Evolutionary conservation across 257 asterid genomes (phyloP).

Genomic region (Ophiorrhiza pumila): DNA sequence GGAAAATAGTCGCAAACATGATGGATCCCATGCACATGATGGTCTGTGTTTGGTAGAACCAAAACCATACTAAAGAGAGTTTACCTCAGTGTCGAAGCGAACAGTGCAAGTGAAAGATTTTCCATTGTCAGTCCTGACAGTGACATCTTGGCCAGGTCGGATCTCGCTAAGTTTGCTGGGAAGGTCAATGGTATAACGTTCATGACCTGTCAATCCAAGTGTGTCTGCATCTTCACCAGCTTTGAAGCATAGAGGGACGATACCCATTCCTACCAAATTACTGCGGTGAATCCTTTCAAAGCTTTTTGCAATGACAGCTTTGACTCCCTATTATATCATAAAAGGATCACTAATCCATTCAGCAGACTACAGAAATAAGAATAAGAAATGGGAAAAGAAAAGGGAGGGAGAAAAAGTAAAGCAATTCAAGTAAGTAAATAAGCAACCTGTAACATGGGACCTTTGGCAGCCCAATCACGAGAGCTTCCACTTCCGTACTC

Average conservation of each 20-base stretch:
- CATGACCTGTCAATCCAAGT: conserved; percentile 87
- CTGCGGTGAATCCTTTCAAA: conserved; percentile 97
- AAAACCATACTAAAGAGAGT: not conserved
- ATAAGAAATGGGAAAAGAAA: not conserved
- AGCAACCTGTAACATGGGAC: conserved; percentile 89
- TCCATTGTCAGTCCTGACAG: conserved; percentile 65
- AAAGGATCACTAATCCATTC: not conserved
- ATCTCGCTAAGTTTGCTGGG: conserved; percentile 70
- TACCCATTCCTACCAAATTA: conserved; percentile 96
- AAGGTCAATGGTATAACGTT: conserved; percentile 82
- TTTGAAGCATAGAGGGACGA: conserved; percentile 89
- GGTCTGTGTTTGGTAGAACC: not conserved
- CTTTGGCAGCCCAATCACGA: conserved; percentile 99
- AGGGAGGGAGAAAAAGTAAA: not conserved
- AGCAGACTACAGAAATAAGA: not conserved
- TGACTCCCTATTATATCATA: conserved; percentile 61
- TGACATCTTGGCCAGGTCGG: conserved; percentile 88
- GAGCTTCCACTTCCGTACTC: conserved; percentile 99
- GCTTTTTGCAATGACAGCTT: conserved; percentile 93
- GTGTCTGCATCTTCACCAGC: conserved; percentile 93
- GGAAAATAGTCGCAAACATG: not conserved
- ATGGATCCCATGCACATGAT: not conserved
- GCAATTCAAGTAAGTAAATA: conserved; percentile 6
- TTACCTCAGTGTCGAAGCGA: conserved; percentile 94
- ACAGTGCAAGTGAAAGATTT: conserved; percentile 80